Evolutionary conservation across 768 basidiomycete species (phyloP), one percentile per base, ranked within the genome.

Genomic region (Boletus coccyginus): DNA sequence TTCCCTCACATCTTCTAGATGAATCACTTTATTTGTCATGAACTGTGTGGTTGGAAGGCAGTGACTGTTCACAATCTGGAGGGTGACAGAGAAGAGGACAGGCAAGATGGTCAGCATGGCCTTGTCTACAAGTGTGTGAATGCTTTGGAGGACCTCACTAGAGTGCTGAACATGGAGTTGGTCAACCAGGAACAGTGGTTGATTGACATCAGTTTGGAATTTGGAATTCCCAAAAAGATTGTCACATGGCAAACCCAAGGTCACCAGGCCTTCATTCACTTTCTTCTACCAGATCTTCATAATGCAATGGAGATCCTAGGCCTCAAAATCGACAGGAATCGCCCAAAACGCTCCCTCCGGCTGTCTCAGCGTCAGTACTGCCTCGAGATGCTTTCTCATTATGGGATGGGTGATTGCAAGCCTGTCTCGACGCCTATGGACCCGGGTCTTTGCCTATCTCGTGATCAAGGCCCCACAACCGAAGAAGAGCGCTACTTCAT

Each of bases 21-120:
- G 3, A 31, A 0, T 56, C 62, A 62, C 8, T 62, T 61, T 13
- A 48, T 21, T 21, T 21, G 16, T 1, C 60, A 62, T 31, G 60
- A 62, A 17, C 27, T 62, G 0, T 21, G 38, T 0, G 56, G 60
- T 3, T 62, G 60, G 56, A 62, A 62, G 9, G 60, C n/a, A 0
- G 55, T 43, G 0, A 62, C 53, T 0, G 50, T 55, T 1, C 59
- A 60, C n/a, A 27, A 60, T 11, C 1, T 24, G 12, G n/a, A 13
- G 5, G 32, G 10, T 6, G n/a, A 11, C 31, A 17, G 27, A 13
- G 24, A 49, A 3, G 46, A 14, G 2, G 6, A 35, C 2, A 12
- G 5, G 31, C 4, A 21, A 21, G 21, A 21, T 21, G 21, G 21
- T 21, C 21, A 21, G 21, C 21, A 21, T 32, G 6, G 6, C 5